Conservation (phyloP, 768 basidiomycete genomes). For the Kwoniella europaea region DNA sequence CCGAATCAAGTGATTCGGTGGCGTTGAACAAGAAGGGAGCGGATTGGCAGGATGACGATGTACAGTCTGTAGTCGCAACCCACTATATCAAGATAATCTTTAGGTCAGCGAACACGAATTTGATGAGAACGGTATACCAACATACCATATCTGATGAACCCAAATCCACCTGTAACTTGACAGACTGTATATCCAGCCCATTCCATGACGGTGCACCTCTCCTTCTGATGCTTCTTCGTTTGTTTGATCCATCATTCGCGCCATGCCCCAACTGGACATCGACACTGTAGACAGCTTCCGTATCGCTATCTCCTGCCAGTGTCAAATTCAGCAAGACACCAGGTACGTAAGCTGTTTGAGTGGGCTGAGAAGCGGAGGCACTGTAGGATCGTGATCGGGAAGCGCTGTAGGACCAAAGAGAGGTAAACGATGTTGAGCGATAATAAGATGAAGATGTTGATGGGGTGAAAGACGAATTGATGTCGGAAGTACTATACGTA, state of each 20-base stretch:
- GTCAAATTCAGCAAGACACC: slow-evolving; percentile 32
- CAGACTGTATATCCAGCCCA: slow-evolving; percentile 33
- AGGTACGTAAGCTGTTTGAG: slow-evolving; percentile 24
- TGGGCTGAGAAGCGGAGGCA: slow-evolving; percentile 14
- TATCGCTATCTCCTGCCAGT: slow-evolving; percentile 30
- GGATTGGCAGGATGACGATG: slow-evolving; percentile 34
- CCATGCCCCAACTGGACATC: slow-evolving; percentile 49
- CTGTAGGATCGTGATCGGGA: slow-evolving; percentile 18
- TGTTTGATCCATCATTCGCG: not conserved
- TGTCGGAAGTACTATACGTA: slow-evolving; percentile 5
- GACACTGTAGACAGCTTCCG: slow-evolving; percentile 51
- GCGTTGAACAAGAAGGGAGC: slow-evolving; percentile 30
- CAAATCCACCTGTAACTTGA: slow-evolving; percentile 54
- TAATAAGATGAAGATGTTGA: slow-evolving; percentile 12
- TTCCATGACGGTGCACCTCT: slow-evolving; percentile 23
- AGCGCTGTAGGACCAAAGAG: slow-evolving; percentile 22
- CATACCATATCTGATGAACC: slow-evolving; percentile 56
- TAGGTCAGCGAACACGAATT: slow-evolving; percentile 1
- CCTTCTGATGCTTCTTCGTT: not conserved
- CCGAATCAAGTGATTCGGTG: slow-evolving; percentile 37
- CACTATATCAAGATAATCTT: slow-evolving; percentile 36
- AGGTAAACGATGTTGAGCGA: slow-evolving; percentile 20
- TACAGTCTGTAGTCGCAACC: slow-evolving; percentile 49
- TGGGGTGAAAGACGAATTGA: slow-evolving; percentile 12
- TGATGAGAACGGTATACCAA: not conserved